These are phyloP conservation scores for Carpinus viminea DNA, from an alignment of 306 rosid species.

Conservation along the genomic window DNA sequence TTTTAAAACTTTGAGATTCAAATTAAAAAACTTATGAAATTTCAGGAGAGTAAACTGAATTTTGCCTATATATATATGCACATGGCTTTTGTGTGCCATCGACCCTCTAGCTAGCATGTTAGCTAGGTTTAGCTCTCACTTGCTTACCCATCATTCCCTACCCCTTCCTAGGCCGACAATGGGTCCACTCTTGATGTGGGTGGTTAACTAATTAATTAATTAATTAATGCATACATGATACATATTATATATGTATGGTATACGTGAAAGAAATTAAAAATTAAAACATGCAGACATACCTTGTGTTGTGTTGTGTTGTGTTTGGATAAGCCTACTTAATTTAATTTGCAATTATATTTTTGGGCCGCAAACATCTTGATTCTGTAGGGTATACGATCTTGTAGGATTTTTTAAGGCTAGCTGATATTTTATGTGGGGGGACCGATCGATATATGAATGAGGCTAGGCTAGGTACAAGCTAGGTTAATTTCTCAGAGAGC, in stretches of 20 bases:
- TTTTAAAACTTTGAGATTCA: no score
- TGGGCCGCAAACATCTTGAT: background rate
- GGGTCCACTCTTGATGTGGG: conserved; percentile 37
- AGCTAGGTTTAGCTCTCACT: conserved; percentile 30
- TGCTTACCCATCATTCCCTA: conserved; percentile 49
- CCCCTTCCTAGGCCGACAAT: conserved; percentile 41
- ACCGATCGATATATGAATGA: background rate
- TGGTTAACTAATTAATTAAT: background rate
- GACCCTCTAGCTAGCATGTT: conserved; percentile 9
- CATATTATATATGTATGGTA: background rate
- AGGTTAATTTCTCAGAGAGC: background rate
- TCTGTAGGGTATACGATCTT: conserved; percentile 26
- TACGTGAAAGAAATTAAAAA: background rate
- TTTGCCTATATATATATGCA: conserved; percentile 13
- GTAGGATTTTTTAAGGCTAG: background rate
- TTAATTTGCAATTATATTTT: background rate
- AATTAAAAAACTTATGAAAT: no score
- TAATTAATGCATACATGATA: no score
- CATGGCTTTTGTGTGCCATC: conserved; percentile 42
- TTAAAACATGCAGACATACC: conserved; percentile 22
- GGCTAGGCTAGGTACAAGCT: no score
- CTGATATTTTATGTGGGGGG: conserved; percentile 2
- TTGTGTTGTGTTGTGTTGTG: background rate
- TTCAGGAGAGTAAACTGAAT: no score
- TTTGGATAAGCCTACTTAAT: background rate